A percentile compares a stretch with the other conserved stretches of the same genome.
Evolutionary conservation across 2,329 filamentous ascomycete species (phyloP).

Genomic region (Exophiala dermatitidis): DNA sequence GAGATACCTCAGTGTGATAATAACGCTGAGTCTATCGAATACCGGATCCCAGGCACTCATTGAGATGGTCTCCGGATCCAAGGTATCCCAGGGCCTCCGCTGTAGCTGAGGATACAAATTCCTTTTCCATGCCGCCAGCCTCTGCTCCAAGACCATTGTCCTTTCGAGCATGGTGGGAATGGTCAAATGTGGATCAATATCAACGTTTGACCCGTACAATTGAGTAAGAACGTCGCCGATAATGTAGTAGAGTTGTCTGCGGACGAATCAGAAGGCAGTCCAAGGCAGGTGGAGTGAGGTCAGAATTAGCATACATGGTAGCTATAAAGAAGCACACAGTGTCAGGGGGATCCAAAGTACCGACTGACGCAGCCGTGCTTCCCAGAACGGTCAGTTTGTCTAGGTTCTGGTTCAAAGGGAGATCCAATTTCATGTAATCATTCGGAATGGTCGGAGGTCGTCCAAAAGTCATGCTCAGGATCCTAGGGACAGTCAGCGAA

Average conservation of each 20-base stretch:
- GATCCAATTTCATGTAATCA: slow-evolving; percentile 14
- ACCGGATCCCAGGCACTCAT: slow-evolving; percentile 17
- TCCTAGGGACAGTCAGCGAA: slow-evolving; percentile 1
- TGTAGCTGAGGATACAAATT: slow-evolving; percentile 15
- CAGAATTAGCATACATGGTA: slow-evolving; percentile 10
- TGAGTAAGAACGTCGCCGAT: slow-evolving; percentile 15
- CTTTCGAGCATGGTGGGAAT: slow-evolving; percentile 17
- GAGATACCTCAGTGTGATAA: slow-evolving; percentile 19
- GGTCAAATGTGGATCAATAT: slow-evolving; percentile 13
- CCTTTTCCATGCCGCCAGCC: slow-evolving; percentile 14
- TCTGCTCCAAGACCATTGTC: slow-evolving; percentile 16
- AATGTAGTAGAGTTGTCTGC: slow-evolving; percentile 18
- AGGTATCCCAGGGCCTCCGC: slow-evolving; percentile 14
- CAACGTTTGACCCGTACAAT: slow-evolving; percentile 20
- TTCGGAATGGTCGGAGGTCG: slow-evolving; percentile 18
- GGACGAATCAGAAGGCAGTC: background rate
- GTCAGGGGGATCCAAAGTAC: slow-evolving; percentile 15
- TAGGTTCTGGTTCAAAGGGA: slow-evolving; percentile 18
- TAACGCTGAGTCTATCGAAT: slow-evolving; percentile 19
- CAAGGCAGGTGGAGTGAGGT: too few relatives aligned
- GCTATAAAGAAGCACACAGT: slow-evolving; percentile 20
- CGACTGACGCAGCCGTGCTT: background rate
- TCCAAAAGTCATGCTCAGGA: slow-evolving; percentile 21
- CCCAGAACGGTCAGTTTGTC: slow-evolving; percentile 12
- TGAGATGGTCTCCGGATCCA: slow-evolving; percentile 10